Evolutionary conservation across 768 basidiomycete species (phyloP).

Genomic region (Kwoniella mangroviensis): DNA sequence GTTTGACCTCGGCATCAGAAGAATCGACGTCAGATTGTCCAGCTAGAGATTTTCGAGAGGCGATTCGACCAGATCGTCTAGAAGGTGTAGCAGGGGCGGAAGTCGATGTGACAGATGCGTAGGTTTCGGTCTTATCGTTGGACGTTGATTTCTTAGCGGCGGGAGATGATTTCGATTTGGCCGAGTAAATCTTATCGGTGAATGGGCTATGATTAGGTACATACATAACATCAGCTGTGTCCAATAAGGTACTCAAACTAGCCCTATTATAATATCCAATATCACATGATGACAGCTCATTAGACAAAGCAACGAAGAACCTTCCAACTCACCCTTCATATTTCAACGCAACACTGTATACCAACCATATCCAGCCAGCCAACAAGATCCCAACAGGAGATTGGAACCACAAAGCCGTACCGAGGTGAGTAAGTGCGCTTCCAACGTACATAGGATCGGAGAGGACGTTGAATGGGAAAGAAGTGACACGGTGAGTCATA

Average conservation of each 20-base stretch:
- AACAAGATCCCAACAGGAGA: constrained; percentile 82
- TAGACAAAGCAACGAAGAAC: neutral
- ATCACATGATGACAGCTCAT: neutral
- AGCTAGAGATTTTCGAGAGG: constrained; percentile 18
- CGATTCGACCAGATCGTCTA: constrained; percentile 23
- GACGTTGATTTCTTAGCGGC: constrained; percentile 14
- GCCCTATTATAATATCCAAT: neutral
- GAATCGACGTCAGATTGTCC: constrained; percentile 16
- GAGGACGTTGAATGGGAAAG: constrained; percentile 94
- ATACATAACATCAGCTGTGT: too few relatives aligned
- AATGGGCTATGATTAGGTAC: constrained; percentile 55
- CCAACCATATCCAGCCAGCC: constrained; percentile 77
- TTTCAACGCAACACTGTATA: constrained; percentile 79
- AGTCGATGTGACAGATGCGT: constrained; percentile 26
- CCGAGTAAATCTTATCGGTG: constrained; percentile 61
- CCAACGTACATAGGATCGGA: constrained; percentile 97
- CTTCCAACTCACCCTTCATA: constrained; percentile 78
- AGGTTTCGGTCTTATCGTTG: constrained; percentile 9
- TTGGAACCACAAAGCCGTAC: constrained; percentile 85
- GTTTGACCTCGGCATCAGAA: constrained; percentile 19
- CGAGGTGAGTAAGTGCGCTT: constrained; percentile 86
- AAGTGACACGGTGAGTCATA: constrained; percentile 82
- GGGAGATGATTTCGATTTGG: constrained; percentile 35
- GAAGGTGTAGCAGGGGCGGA: constrained; percentile 19
- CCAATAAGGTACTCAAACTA: too few relatives aligned